Percentiles rank a stretch among this genome's conserved stretches.
Conservation (phyloP, 2,329 filamentous ascomycete genomes). For the Aspergillus neotritici region DNA sequence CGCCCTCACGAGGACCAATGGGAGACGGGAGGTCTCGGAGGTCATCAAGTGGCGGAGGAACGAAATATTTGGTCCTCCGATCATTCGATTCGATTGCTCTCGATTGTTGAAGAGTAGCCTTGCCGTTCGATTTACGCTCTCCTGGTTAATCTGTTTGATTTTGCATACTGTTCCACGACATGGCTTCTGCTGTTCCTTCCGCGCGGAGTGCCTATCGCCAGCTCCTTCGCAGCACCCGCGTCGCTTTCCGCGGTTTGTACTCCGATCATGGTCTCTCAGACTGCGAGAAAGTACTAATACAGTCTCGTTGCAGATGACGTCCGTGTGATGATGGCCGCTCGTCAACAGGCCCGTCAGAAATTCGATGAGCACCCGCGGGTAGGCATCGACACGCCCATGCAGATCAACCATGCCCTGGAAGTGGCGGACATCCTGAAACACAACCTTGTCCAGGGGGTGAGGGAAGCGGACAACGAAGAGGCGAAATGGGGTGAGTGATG, state of each 20-base stretch:
- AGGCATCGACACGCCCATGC: slow-evolving; percentile 54
- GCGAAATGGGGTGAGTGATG: slow-evolving; percentile 32
- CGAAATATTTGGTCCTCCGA: slow-evolving; percentile 2
- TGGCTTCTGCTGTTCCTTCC: slow-evolving; percentile 38
- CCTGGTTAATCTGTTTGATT: too few relatives aligned
- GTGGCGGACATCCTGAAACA: slow-evolving; percentile 71
- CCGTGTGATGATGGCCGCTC: slow-evolving; percentile 63
- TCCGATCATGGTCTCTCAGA: neutral
- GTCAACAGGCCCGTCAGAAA: slow-evolving; percentile 62
- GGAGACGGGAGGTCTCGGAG: slow-evolving; percentile 21
- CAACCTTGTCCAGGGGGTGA: slow-evolving; percentile 81
- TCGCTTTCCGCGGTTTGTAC: slow-evolving; percentile 72
- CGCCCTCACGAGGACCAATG: slow-evolving; percentile 25
- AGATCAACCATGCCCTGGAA: slow-evolving; percentile 73
- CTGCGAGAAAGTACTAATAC: slow-evolving; percentile 7
- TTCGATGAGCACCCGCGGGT: slow-evolving; percentile 66
- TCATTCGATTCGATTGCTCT: neutral
- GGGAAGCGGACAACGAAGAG: slow-evolving; percentile 29
- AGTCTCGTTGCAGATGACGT: slow-evolving; percentile 56
- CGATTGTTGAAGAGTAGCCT: neutral
- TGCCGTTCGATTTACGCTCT: neutral
- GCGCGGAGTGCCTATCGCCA: slow-evolving; percentile 73
- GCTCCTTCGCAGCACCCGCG: slow-evolving; percentile 70
- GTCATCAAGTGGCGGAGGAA: slow-evolving; percentile 7
- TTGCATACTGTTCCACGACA: slow-evolving; percentile 1